These are phyloP conservation scores for Centaurea solstitialis DNA, from an alignment of 129 eudicot genomes.

Conservation along the genomic window DNA sequence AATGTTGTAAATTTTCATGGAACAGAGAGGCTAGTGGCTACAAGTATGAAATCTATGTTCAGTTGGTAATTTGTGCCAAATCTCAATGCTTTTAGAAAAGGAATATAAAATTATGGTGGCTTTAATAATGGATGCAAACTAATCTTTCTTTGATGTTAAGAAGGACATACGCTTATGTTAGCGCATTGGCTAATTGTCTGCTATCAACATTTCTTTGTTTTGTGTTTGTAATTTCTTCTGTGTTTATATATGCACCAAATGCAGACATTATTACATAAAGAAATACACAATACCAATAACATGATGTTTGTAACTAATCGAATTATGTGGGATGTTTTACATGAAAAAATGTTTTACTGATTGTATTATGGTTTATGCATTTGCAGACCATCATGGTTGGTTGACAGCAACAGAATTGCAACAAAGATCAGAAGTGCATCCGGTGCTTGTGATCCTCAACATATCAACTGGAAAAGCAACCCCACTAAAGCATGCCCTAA, in stretches of 20 bases:
- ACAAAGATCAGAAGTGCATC: slow-evolving; percentile 86
- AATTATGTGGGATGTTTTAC: not conserved
- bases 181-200: not conserved
- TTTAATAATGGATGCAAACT: not conserved
- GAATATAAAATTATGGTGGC: too few species aligned
- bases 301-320: not conserved
- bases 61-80: too few species aligned
- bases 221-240: not conserved
- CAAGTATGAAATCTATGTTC: too few species aligned
- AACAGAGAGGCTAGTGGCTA: too few species aligned
- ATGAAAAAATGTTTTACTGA: too few species aligned
- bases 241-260: not conserved
- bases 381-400: slow-evolving; percentile 98
- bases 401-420: slow-evolving; percentile 83
- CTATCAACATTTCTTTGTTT: not conserved
- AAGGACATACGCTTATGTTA: too few species aligned
- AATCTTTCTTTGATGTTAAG: not conserved
- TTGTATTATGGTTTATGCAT: too few species aligned
- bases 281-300: not conserved
- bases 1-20: too few species aligned
- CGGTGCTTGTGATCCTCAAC: slow-evolving; percentile 51
- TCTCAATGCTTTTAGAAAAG: too few species aligned
- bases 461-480: slow-evolving; percentile 77
- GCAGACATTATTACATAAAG: not conserved
- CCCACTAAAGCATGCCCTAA: slow-evolving; percentile 84